phyloP scores from a whole-genome alignment of 306 rosid genomes.

The Alnus glutinosa region DNA sequence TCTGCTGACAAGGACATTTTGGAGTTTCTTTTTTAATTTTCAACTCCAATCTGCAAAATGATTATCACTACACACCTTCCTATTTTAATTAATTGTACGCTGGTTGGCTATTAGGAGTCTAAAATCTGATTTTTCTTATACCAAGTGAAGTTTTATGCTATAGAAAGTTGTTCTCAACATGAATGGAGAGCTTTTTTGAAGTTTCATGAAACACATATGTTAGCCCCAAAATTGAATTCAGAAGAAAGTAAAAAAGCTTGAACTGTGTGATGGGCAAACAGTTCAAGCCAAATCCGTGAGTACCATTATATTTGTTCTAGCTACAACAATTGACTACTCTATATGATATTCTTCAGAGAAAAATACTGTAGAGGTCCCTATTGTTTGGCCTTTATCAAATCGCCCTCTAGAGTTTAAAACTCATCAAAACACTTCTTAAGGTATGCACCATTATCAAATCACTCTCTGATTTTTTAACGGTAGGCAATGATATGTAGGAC shows the following conservation, averaged over 20 bases:
- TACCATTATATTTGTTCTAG: background rate
- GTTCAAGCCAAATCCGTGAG: background rate
- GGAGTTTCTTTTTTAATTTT: background rate
- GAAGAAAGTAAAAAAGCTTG: background rate
- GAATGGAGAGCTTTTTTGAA: background rate
- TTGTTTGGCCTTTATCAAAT: too few relatives aligned
- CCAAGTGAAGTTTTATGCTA: slow-evolving; percentile 10
- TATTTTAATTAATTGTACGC: background rate
- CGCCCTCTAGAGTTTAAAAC: too few relatives aligned
- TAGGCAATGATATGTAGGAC: too few relatives aligned
- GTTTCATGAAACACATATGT: background rate
- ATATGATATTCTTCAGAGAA: background rate
- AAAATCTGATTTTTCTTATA: background rate
- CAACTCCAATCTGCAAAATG: background rate
- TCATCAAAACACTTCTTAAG: too few relatives aligned
- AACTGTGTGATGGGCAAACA: background rate
- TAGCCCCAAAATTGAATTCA: background rate
- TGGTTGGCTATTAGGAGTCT: background rate
- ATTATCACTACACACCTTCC: background rate
- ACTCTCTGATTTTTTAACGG: too few relatives aligned
- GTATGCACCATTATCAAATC: too few relatives aligned
- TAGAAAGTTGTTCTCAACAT: background rate
- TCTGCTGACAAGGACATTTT: background rate
- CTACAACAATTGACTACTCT: background rate
- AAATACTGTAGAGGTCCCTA: too few relatives aligned